phyloP scores from a whole-genome alignment of 192 early-diverging fungal genomes.

The Gaertneriomyces sp. region DNA sequence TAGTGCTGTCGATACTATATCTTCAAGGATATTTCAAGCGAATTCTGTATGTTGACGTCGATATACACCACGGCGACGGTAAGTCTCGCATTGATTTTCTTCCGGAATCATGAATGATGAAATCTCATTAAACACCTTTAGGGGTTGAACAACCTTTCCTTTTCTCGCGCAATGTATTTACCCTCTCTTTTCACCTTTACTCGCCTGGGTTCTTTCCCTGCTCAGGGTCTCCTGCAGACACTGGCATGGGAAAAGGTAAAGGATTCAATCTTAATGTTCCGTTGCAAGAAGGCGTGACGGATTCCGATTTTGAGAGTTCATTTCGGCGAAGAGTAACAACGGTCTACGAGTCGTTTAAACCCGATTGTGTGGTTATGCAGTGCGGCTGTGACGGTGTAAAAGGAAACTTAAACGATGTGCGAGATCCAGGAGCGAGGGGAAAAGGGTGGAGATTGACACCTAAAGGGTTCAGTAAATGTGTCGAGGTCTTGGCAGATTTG shows the following conservation, averaged over 20 bases:
- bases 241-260: conserved; percentile 18
- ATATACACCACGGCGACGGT: conserved; percentile 92
- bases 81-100: background rate
- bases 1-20: conserved; percentile 79
- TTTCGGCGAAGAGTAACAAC: conserved; percentile 49
- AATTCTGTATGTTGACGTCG: conserved; percentile 55
- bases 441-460: conserved; percentile 20
- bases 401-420: conserved; percentile 40
- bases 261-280: conserved; percentile 34
- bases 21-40: conserved; percentile 38
- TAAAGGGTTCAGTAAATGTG: background rate
- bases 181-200: conserved; percentile 35
- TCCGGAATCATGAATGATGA: background rate
- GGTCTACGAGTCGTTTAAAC: conserved; percentile 69
- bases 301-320: conserved; percentile 66
- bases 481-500: conserved; percentile 1
- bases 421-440: background rate
- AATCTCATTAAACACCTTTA: background rate
- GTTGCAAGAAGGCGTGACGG: conserved; percentile 40
- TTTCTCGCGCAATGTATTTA: conserved; percentile 31
- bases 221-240: conserved; percentile 18
- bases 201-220: conserved; percentile 39
- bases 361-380: conserved; percentile 85
- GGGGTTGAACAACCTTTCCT: conserved; percentile 45
- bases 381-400: conserved; percentile 88